These are phyloP conservation scores for Puccinellia tenuiflora DNA, from an alignment of 176 grass and related monocot genomes.

Conservation along the genomic window DNA sequence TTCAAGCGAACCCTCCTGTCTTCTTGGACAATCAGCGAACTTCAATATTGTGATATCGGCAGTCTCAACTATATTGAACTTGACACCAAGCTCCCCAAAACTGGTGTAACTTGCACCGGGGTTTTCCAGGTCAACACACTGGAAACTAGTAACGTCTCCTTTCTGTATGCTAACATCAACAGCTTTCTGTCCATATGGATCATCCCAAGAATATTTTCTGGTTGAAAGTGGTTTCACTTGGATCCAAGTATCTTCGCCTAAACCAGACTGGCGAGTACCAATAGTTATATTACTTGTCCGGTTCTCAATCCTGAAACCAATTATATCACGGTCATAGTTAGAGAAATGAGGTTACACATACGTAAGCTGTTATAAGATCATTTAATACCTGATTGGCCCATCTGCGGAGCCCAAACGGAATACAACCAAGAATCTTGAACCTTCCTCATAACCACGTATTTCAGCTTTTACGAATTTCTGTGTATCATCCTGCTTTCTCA, in stretches of 20 bases:
- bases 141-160: conserved; percentile 39
- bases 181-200: conserved; percentile 70
- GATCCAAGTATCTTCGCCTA: conserved; percentile 64
- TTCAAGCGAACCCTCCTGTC: conserved; percentile 26
- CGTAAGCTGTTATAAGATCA: conserved; percentile 27
- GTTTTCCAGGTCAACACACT: conserved; percentile 64
- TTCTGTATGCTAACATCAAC: conserved; percentile 58
- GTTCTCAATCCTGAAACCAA: conserved; percentile 79
- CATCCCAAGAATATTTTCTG: conserved; percentile 78
- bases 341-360: background rate
- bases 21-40: conserved; percentile 50
- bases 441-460: conserved; percentile 92
- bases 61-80: conserved; percentile 53
- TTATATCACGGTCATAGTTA: conserved; percentile 2
- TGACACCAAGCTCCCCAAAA: conserved; percentile 56
- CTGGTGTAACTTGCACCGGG: conserved; percentile 28
- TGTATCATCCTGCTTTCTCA: conserved; percentile 74
- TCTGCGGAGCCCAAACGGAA: conserved; percentile 66
- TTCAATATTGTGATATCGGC: conserved; percentile 65
- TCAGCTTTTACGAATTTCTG: conserved; percentile 79
- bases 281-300: conserved; percentile 41
- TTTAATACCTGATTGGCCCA: conserved; percentile 78
- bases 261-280: conserved; percentile 52
- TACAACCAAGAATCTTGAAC: conserved; percentile 88
- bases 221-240: conserved; percentile 68